Base-by-base conservation (phyloP, 1,284 basidiomycete genomes). In the Irpex lacteus region DNA sequence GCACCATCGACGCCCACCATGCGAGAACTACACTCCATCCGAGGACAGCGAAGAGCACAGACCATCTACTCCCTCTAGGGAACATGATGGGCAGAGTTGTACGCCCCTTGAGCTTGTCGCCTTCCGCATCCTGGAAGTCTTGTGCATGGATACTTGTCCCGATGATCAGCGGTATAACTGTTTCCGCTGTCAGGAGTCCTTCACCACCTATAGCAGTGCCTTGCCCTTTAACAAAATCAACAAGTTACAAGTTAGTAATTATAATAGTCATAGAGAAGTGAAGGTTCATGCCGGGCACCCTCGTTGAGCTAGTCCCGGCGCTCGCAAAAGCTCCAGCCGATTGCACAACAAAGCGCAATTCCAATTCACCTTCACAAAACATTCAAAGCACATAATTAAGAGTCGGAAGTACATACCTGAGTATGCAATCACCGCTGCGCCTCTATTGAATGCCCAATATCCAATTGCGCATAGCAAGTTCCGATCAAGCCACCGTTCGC, bases 71-170 rank as follows among this genome's bases (percentile, higher is more conserved):
- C 15, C 38, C 38, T 44, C 38, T 44, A 8, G 78, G 78, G 52
- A 73, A 71, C 4, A 72, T 67, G 57, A 80, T 75, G 13, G 79
- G 79, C 0, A 81, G 62, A 3, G 79, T 80, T 26, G 65, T 70
- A 3, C 79, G 72, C 5, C 76, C 76, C 4, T 74, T 71, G 19
- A 71, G 37, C 2, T 66, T 63, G 59, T 81, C 79, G 9, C 79
- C 79, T 1, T 76, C 72, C 40, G 71, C 70, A 62, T 80, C 79
- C 60, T 76, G 73, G 68, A 81, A 81, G 65, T 80, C 78, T 54
- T 81, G 80, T 21, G 77, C 72, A 26, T 81, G 78, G 13, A 78
- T 71, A 1, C 80, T 80, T 13, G 77, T 79, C 11, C 72, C 49
- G 54, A 76, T 70, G 15, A 78, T 69, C 38, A 44, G 38, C 38